phyloP scores from a whole-genome alignment of 2,329 filamentous ascomycete genomes.

The Knoxdaviesia capensis region DNA sequence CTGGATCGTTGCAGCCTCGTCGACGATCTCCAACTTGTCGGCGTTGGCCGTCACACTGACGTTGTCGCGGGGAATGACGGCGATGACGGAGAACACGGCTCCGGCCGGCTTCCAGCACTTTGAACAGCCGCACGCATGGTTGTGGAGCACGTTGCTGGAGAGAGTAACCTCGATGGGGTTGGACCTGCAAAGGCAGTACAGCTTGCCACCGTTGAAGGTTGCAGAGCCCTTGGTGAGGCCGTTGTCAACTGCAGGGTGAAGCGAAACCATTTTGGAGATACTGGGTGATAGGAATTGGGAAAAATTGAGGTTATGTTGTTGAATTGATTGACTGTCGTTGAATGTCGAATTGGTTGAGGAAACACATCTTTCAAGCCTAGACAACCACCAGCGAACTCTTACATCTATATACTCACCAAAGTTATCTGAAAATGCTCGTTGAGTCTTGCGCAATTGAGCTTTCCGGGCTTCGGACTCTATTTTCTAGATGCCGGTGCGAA shows the following conservation, averaged over 20 bases:
- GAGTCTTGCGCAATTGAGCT: no score
- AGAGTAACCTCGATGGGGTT: slow-evolving; percentile 38
- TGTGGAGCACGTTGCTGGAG: slow-evolving; percentile 38
- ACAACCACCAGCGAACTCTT: no score
- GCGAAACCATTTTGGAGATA: slow-evolving; percentile 10
- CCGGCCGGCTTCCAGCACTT: slow-evolving; percentile 52
- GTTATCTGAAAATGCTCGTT: no score
- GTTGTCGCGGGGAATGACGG: slow-evolving; percentile 34
- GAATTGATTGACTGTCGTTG: no score
- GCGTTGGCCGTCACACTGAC: slow-evolving; percentile 35
- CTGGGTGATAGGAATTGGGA: no score
- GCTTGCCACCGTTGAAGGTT: slow-evolving; percentile 36
- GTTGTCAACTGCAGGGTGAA: slow-evolving; percentile 44
- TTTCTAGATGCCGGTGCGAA: no score
- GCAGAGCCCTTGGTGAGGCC: slow-evolving; percentile 34
- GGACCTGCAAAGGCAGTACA: slow-evolving; percentile 37
- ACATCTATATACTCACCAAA: no score
- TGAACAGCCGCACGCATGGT: slow-evolving; percentile 52
- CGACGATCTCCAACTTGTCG: slow-evolving; percentile 35
- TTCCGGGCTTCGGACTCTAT: no score
- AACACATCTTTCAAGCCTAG: no score
- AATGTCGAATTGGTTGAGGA: no score
- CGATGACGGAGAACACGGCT: slow-evolving; percentile 43
- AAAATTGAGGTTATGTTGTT: no score
- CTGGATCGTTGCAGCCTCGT: slow-evolving; percentile 34